Evolutionary conservation across 2,329 filamentous ascomycete species (phyloP).

Genomic region (Lasiodiplodia sp.): DNA sequence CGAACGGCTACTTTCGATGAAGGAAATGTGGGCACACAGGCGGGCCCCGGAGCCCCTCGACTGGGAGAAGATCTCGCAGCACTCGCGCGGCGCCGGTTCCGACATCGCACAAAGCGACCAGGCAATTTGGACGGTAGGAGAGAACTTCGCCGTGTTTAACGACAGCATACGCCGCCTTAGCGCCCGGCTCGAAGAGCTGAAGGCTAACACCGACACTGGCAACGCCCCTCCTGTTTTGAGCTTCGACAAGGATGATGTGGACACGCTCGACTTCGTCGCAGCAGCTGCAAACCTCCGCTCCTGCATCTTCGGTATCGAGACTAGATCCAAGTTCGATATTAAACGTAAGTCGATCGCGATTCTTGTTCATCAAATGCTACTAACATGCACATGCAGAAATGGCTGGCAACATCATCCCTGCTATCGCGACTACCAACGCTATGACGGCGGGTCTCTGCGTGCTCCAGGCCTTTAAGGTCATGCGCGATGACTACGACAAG

Average conservation of each 20-base stretch:
- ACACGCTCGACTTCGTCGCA: slow-evolving; percentile 93
- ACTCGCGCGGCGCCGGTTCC: slow-evolving; percentile 59
- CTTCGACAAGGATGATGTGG: slow-evolving; percentile 97
- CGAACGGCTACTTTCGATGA: slow-evolving; percentile 80
- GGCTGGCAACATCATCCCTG: slow-evolving; percentile 98
- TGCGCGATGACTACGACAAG: slow-evolving; percentile 73
- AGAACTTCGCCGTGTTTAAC: slow-evolving; percentile 86
- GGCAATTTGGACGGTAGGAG: slow-evolving; percentile 77
- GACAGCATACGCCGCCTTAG: slow-evolving; percentile 82
- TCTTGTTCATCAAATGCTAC: neutral
- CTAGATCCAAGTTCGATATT: slow-evolving; percentile 91
- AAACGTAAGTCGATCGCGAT: slow-evolving; percentile 64
- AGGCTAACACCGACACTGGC: slow-evolving; percentile 60
- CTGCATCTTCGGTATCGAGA: slow-evolving; percentile 85
- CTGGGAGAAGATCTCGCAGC: slow-evolving; percentile 67
- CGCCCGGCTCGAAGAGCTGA: slow-evolving; percentile 72
- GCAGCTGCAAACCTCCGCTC: slow-evolving; percentile 90
- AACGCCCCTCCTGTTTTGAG: slow-evolving; percentile 68
- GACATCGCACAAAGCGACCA: slow-evolving; percentile 73
- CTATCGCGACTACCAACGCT: slow-evolving; percentile 97
- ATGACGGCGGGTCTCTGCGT: slow-evolving; percentile 94
- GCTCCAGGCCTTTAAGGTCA: slow-evolving; percentile 88
- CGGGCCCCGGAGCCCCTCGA: slow-evolving; percentile 76
- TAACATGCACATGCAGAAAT: slow-evolving; percentile 67
- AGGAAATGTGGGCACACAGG: slow-evolving; percentile 94